Evolutionary conservation across 805 yeast species (phyloP).

Genomic region (Komagataella mondaviorum): DNA sequence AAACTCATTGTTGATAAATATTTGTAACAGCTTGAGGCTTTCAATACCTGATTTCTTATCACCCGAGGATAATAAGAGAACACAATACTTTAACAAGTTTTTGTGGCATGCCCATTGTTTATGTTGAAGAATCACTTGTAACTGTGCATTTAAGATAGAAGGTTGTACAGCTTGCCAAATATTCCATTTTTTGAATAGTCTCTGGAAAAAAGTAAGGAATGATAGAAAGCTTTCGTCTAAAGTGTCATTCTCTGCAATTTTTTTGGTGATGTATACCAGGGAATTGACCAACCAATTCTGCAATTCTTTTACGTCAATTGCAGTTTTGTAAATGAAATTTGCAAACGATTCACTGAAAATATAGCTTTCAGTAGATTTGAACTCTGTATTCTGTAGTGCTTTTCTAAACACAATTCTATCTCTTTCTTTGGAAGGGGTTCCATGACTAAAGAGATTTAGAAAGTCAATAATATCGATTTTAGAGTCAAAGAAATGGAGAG

Average conservation of each 20-base stretch:
- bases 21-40: conserved; percentile 43
- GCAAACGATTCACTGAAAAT: conserved; percentile 12
- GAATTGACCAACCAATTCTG: conserved; percentile 44
- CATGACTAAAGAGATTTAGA: neutral
- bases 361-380: conserved; percentile 7
- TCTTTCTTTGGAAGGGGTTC: neutral
- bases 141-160: conserved; percentile 40
- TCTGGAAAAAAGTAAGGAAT: conserved; percentile 19
- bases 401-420: neutral
- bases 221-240: conserved; percentile 12
- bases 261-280: conserved; percentile 46
- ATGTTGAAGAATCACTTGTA: conserved; percentile 42
- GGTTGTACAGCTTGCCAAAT: neutral
- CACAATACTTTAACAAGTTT: conserved; percentile 29
- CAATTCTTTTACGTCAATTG: neutral
- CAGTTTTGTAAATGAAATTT: conserved; percentile 9
- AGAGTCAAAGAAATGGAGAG: neutral
- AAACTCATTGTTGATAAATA: conserved; percentile 39
- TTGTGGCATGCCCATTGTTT: conserved; percentile 29
- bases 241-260: conserved; percentile 35
- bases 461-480: neutral
- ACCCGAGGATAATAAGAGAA: conserved; percentile 22
- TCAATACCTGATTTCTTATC: conserved; percentile 19
- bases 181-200: conserved; percentile 12
- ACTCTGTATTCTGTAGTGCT: conserved; percentile 11